Conservation (phyloP, 177 flowering plant species). For the Vitis hybrid region DNA sequence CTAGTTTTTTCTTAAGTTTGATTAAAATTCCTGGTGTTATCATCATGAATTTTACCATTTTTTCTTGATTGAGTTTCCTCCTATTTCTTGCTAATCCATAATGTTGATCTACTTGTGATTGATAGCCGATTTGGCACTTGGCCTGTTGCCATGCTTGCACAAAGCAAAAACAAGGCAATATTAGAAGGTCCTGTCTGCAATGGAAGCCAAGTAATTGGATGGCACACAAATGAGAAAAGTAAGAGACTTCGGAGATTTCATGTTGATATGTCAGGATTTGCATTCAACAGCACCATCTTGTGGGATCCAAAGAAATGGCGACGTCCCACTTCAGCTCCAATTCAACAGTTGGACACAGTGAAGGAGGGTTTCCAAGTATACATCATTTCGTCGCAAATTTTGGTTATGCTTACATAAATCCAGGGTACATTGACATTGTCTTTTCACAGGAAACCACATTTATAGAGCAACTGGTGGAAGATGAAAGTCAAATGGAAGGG, state of each 20-base stretch:
- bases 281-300: constrained; percentile 93
- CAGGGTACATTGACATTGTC: not conserved
- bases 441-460: constrained; percentile 80
- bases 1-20: too few relatives aligned
- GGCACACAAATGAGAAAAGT: constrained; percentile 99
- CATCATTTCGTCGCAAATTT: not conserved
- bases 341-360: constrained; percentile 81
- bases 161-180: constrained; percentile 78
- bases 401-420: not conserved
- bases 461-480: constrained; percentile 91
- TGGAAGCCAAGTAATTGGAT: constrained; percentile 87
- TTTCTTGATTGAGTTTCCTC: not conserved
- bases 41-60: not conserved
- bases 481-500: constrained; percentile 96
- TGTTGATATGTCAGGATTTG: constrained; percentile 99
- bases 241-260: constrained; percentile 91
- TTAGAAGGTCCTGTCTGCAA: constrained; percentile 98
- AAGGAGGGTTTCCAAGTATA: constrained; percentile 96
- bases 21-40: not conserved
- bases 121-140: constrained; percentile 93
- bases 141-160: constrained; percentile 98
- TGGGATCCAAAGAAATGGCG: constrained; percentile 96
- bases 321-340: constrained; percentile 54
- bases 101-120: constrained; percentile 2
- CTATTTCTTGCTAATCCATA: constrained; percentile 1